Conservation (phyloP, 2,329 filamentous ascomycete species). For the Aspergillus japonicus region DNA sequence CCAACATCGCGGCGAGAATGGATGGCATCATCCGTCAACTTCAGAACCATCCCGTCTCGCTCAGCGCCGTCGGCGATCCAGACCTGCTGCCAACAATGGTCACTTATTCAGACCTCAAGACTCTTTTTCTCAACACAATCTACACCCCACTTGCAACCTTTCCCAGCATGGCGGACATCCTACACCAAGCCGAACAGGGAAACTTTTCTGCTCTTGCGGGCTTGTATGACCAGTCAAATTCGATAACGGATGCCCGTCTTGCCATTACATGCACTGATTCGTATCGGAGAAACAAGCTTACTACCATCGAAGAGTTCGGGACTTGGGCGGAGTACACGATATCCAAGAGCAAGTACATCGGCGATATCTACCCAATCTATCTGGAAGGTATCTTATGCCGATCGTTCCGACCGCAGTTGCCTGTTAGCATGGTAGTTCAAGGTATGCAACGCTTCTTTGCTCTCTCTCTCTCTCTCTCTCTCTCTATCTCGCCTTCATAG, state of each 20-base stretch:
- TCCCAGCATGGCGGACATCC: slow-evolving; percentile 43
- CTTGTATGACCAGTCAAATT: slow-evolving; percentile 11
- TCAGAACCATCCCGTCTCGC: slow-evolving; percentile 31
- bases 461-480: neutral
- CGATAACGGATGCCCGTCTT: slow-evolving; percentile 17
- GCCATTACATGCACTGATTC: slow-evolving; percentile 19
- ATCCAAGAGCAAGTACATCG: slow-evolving; percentile 35
- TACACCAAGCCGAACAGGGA: slow-evolving; percentile 29
- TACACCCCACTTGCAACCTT: slow-evolving; percentile 50
- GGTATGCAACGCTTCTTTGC: slow-evolving; percentile 4
- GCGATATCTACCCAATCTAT: slow-evolving; percentile 39
- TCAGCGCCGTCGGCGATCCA: slow-evolving; percentile 28
- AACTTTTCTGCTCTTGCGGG: slow-evolving; percentile 14
- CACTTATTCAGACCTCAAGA: slow-evolving; percentile 51
- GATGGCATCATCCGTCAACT: slow-evolving; percentile 34
- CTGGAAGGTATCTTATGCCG: slow-evolving; percentile 14
- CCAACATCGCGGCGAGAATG: slow-evolving; percentile 47
- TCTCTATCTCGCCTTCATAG: neutral
- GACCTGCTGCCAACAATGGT: slow-evolving; percentile 51
- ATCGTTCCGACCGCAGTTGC: slow-evolving; percentile 16
- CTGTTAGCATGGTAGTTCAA: slow-evolving; percentile 17
- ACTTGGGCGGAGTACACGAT: slow-evolving; percentile 35
- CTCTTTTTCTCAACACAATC: slow-evolving; percentile 44
- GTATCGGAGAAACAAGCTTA: slow-evolving; percentile 30
- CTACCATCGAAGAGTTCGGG: slow-evolving; percentile 38